A percentile compares a stretch with the other conserved stretches of the same genome.
Conservation (phyloP, 192 early-diverging fungal species). For the Linnemannia schmuckeri region DNA sequence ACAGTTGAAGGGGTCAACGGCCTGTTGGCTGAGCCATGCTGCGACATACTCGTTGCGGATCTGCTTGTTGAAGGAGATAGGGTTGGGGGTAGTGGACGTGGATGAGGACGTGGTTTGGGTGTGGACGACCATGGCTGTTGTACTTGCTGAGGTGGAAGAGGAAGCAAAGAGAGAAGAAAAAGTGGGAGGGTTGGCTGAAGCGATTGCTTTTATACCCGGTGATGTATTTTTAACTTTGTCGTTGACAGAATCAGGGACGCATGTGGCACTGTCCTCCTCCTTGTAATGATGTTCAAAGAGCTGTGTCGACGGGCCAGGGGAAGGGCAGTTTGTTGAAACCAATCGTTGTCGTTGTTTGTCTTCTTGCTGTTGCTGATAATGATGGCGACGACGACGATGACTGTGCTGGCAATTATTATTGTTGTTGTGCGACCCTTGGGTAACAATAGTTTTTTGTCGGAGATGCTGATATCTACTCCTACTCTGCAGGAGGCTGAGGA, state of each 20-base stretch:
- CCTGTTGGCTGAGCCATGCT: conserved; percentile 31
- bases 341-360: not conserved
- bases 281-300: not conserved
- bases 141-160: not conserved
- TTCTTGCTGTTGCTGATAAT: not conserved
- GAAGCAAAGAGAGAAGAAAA: not conserved
- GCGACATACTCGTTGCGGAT: conserved; percentile 24
- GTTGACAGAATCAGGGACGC: not conserved
- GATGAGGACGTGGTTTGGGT: not conserved
- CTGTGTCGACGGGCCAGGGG: not conserved
- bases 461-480: conserved; percentile 8
- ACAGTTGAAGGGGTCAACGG: not conserved
- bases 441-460: not conserved
- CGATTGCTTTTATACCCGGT: not conserved
- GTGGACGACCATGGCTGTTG: not conserved
- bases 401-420: not conserved
- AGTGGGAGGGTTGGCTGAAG: not conserved
- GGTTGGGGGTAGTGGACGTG: not conserved
- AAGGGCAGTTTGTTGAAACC: not conserved
- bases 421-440: not conserved
- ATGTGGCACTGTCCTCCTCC: not conserved
- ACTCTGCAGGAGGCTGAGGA: conserved; percentile 42
- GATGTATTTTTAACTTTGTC: conserved; percentile 8
- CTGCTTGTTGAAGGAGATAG: not conserved
- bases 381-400: not conserved